These are phyloP conservation scores for Lathyrus tuberosus DNA, from an alignment of 306 rosid species.

Conservation along the genomic window DNA sequence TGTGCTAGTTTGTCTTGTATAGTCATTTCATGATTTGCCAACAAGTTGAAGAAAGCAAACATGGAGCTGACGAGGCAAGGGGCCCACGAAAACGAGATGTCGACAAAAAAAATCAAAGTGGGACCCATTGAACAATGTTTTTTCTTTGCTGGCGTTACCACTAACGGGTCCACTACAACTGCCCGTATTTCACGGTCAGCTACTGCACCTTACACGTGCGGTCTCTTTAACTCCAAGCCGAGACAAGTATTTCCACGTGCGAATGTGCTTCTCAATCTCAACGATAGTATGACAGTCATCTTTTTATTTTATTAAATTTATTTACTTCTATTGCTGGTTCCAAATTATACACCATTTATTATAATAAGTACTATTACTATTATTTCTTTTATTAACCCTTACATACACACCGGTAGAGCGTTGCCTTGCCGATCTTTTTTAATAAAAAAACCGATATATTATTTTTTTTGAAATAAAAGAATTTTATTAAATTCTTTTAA, in stretches of 20 bases:
- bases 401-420: too few species aligned
- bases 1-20: not conserved
- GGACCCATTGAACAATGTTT: constrained; percentile 66
- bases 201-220: constrained; percentile 53
- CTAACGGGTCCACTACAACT: constrained; percentile 40
- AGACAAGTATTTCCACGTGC: constrained; percentile 30
- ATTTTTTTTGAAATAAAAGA: too few species aligned
- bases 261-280: constrained; percentile 23
- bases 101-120: constrained; percentile 42
- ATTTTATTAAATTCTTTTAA: too few species aligned
- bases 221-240: not conserved
- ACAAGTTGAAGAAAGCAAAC: constrained; percentile 32
- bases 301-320: too few species aligned
- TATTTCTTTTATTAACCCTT: too few species aligned
- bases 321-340: too few species aligned
- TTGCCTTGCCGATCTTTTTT: too few species aligned
- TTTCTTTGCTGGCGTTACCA: too few species aligned
- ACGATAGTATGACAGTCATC: too few species aligned
- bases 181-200: constrained; percentile 53
- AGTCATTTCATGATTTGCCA: not conserved
- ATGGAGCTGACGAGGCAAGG: constrained; percentile 66
- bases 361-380: too few species aligned
- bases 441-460: too few species aligned
- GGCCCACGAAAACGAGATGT: constrained; percentile 50
- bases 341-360: too few species aligned